A percentile compares a stretch with the other conserved stretches of the same genome.
Conservation (phyloP, 257 asterid genomes). For the Gentiana macrophylla region DNA sequence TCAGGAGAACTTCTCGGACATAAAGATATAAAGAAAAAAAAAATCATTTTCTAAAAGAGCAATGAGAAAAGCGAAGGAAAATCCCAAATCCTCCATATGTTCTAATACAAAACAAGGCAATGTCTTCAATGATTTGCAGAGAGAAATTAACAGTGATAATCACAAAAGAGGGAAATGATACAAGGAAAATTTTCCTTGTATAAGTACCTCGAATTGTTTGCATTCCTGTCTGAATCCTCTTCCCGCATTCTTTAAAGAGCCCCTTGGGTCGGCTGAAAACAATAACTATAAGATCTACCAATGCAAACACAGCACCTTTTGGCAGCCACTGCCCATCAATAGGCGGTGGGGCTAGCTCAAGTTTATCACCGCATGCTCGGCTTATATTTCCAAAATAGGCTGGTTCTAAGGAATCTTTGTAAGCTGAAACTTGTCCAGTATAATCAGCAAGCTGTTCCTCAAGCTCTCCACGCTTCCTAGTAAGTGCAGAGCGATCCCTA, state of each 20-base stretch:
- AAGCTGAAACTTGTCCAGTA: constrained; percentile 36
- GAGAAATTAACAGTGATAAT: too few relatives aligned
- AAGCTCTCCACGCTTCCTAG: constrained; percentile 47
- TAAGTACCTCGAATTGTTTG: constrained; percentile 68
- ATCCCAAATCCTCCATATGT: too few relatives aligned
- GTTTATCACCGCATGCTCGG: constrained; percentile 68
- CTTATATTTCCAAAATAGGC: constrained; percentile 83
- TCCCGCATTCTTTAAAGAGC: constrained; percentile 68
- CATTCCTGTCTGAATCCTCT: constrained; percentile 81
- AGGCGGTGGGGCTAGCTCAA: constrained; percentile 93
- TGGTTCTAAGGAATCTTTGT: constrained; percentile 63
- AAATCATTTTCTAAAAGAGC: background rate
- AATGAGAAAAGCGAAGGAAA: constrained; percentile 4
- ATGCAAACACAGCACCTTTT: constrained; percentile 83
- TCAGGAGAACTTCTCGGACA: too few relatives aligned
- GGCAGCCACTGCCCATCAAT: constrained; percentile 99
- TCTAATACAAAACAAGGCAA: too few relatives aligned
- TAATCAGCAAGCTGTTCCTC: constrained; percentile 52
- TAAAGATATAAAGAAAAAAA: too few relatives aligned
- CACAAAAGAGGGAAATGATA: background rate
- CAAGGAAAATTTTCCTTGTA: constrained; percentile 3
- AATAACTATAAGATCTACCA: constrained; percentile 82
- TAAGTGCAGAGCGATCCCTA: constrained; percentile 62
- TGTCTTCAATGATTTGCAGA: too few relatives aligned
- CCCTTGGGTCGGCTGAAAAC: constrained; percentile 94